Evolutionary conservation across 345 rosid species (phyloP).

Genomic region (Anacardium occidentale): DNA sequence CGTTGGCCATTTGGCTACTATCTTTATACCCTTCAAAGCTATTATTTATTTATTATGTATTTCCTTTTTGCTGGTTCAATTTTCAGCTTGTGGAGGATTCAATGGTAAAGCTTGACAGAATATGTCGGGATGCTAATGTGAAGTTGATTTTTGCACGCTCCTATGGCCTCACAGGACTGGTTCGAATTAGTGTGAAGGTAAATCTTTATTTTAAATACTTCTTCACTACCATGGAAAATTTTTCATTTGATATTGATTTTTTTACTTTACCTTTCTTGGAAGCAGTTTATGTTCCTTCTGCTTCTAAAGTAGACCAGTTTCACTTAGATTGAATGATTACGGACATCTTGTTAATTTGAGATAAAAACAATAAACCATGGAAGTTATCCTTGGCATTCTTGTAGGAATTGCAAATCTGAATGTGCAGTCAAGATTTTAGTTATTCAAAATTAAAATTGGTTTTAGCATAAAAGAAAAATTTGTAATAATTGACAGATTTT

Average conservation of each 20-base stretch:
- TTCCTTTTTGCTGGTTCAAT: conserved; percentile 16
- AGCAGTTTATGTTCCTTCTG: too few relatives aligned
- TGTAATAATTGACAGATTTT: neutral
- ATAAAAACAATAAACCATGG: neutral
- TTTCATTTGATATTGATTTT: too few relatives aligned
- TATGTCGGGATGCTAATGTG: conserved; percentile 82
- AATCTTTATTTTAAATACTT: conserved; percentile 5
- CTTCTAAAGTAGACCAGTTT: neutral
- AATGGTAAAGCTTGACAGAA: conserved; percentile 80
- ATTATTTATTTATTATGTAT: neutral
- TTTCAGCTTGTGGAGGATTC: conserved; percentile 83
- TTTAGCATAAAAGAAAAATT: neutral
- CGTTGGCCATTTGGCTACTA: conserved; percentile 3
- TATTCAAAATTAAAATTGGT: neutral
- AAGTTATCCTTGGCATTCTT: neutral
- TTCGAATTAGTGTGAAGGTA: conserved; percentile 90
- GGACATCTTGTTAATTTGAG: neutral
- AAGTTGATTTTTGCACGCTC: conserved; percentile 91
- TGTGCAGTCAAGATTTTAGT: neutral
- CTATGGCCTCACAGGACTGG: conserved; percentile 89
- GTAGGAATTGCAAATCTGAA: neutral
- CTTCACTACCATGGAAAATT: neutral
- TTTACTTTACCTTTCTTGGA: neutral
- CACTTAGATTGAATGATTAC: neutral
- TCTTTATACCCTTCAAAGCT: conserved; percentile 1